Conservation (phyloP, 2,329 filamentous ascomycete species). For the Emericellopsis cladophorae region DNA sequence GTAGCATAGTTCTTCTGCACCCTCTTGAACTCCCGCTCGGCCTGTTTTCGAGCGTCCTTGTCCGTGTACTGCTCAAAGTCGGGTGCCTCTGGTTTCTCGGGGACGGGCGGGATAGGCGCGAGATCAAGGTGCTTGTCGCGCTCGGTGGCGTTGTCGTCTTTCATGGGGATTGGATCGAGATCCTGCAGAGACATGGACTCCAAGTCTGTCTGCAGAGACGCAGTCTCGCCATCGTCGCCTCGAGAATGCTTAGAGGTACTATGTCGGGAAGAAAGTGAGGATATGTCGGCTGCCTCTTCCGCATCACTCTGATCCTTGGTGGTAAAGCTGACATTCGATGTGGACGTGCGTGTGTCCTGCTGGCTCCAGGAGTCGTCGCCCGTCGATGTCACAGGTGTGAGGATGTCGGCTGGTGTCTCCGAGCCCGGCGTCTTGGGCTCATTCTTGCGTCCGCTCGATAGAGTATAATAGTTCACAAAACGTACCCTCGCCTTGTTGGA, state of each 20-base stretch:
- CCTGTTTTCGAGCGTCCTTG: conserved; percentile 53
- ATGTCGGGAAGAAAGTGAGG: no score
- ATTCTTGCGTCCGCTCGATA: conserved; percentile 64
- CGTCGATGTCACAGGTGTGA: neutral
- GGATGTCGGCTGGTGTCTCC: neutral
- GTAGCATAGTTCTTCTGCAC: conserved; percentile 52
- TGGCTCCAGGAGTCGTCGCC: neutral
- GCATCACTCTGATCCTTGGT: neutral
- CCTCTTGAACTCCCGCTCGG: conserved; percentile 54
- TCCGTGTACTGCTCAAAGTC: conserved; percentile 47
- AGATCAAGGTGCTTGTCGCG: conserved; percentile 8
- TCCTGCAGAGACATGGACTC: conserved; percentile 15
- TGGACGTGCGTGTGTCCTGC: neutral
- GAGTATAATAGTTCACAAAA: conserved; percentile 84
- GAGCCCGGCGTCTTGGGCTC: conserved; percentile 6
- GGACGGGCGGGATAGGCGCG: conserved; percentile 33
- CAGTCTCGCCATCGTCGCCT: neutral
- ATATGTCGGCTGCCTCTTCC: no score
- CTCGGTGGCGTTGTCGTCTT: conserved; percentile 9
- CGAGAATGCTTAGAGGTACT: no score
- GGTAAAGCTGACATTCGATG: neutral
- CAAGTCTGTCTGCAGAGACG: neutral
- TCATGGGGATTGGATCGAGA: conserved; percentile 25
- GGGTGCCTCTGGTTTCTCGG: conserved; percentile 26
- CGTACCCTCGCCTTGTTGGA: conserved; percentile 42